These are phyloP conservation scores for Candida multigemmis DNA, from an alignment of 805 yeast genomes.

Conservation along the genomic window DNA sequence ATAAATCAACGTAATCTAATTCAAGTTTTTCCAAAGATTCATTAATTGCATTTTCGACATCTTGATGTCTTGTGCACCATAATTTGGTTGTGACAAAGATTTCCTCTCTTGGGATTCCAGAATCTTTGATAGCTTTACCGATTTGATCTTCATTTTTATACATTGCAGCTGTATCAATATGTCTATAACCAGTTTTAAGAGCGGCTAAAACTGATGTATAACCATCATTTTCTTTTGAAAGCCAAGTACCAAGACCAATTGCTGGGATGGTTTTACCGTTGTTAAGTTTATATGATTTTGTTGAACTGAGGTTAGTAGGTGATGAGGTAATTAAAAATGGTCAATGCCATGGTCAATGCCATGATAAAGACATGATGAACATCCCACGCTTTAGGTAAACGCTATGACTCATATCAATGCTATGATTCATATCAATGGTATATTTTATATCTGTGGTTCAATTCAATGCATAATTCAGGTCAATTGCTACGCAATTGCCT, in stretches of 20 bases:
- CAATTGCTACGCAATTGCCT: no score
- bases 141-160: slow-evolving; percentile 62
- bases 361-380: no score
- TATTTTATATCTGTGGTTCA: no score
- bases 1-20: slow-evolving; percentile 69
- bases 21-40: slow-evolving; percentile 54
- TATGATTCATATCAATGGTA: no score
- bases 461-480: no score
- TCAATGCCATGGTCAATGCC: no score
- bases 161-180: slow-evolving; percentile 68
- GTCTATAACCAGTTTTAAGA: slow-evolving; percentile 56
- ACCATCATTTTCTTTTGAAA: slow-evolving; percentile 45
- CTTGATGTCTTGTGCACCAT: slow-evolving; percentile 45
- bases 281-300: no score
- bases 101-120: slow-evolving; percentile 57
- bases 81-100: slow-evolving; percentile 67
- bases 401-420: no score
- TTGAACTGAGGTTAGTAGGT: slow-evolving; percentile 1
- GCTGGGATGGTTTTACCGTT: slow-evolving; percentile 54
- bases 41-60: slow-evolving; percentile 45
- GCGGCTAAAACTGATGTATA: slow-evolving; percentile 50
- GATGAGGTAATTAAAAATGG: no score
- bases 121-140: slow-evolving; percentile 43
- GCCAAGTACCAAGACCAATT: slow-evolving; percentile 69
- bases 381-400: no score